phyloP scores from a whole-genome alignment of 129 eudicot species.

The Smallanthus sonchifolius region DNA sequence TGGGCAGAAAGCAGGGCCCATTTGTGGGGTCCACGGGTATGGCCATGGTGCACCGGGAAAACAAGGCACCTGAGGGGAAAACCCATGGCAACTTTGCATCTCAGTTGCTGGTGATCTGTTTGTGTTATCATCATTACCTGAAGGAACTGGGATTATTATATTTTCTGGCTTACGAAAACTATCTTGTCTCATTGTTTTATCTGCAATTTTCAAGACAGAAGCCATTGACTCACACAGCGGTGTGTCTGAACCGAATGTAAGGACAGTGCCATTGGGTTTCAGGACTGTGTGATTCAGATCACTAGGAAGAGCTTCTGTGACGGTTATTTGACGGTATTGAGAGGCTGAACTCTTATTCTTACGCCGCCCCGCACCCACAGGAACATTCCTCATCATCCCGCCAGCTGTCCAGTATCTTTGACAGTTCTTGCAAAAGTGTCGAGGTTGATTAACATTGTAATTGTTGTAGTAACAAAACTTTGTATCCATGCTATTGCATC shows the following conservation, averaged over 20 bases:
- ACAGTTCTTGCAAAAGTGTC: conserved; percentile 90
- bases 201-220: conserved; percentile 54
- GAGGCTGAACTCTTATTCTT: conserved; percentile 56
- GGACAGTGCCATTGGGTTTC: conserved; percentile 58
- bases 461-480: conserved; percentile 89
- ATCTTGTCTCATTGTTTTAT: conserved; percentile 38
- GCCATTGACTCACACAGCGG: conserved; percentile 75
- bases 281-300: conserved; percentile 30
- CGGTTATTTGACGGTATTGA: conserved; percentile 54
- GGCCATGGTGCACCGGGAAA: conserved; percentile 80
- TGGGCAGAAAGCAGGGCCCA: conserved; percentile 60
- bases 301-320: conserved; percentile 50
- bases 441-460: conserved; percentile 79
- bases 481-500: conserved; percentile 90
- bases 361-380: conserved; percentile 90
- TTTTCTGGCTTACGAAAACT: conserved; percentile 53
- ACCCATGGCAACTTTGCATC: conserved; percentile 39
- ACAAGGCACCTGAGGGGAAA: conserved; percentile 54
- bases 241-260: conserved; percentile 56
- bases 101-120: conserved; percentile 36
- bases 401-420: conserved; percentile 98
- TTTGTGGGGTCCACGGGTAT: conserved; percentile 58
- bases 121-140: conserved; percentile 37
- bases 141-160: conserved; percentile 27
- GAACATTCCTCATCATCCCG: conserved; percentile 87